Evolutionary conservation across 345 rosid species (phyloP).

Genomic region (Euphorbia peplus): DNA sequence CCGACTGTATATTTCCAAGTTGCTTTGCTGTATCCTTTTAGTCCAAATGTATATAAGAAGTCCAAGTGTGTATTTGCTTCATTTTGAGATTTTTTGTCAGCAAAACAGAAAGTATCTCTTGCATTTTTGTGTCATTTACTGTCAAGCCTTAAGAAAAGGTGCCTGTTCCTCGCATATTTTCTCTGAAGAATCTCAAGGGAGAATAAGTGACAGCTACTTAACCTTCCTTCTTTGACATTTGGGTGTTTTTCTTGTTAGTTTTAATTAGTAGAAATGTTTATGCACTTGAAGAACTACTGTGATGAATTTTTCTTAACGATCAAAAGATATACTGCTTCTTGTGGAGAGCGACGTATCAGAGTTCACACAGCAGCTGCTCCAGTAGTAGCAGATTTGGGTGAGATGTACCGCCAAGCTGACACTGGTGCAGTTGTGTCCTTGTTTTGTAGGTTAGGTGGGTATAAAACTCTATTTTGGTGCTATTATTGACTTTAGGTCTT

Average conservation of each 20-base stretch:
- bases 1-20: constrained; percentile 97
- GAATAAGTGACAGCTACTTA: too few species aligned
- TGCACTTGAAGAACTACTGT: neutral
- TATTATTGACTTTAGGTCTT: constrained; percentile 13
- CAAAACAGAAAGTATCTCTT: neutral
- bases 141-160: neutral
- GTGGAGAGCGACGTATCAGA: constrained; percentile 99
- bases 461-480: constrained; percentile 15
- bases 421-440: constrained; percentile 80
- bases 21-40: constrained; percentile 93
- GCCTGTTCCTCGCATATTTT: neutral
- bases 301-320: constrained; percentile 42
- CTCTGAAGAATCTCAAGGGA: too few species aligned
- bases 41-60: neutral
- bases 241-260: neutral
- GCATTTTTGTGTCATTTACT: too few species aligned
- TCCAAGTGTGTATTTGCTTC: neutral
- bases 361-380: constrained; percentile 93
- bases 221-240: neutral
- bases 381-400: constrained; percentile 86
- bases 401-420: constrained; percentile 97
- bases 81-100: too few species aligned
- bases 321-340: constrained; percentile 93
- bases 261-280: neutral
- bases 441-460: constrained; percentile 78